These are phyloP conservation scores for Umbelopsis sp. DNA, from an alignment of 192 early-diverging fungal genomes.

Conservation along the genomic window DNA sequence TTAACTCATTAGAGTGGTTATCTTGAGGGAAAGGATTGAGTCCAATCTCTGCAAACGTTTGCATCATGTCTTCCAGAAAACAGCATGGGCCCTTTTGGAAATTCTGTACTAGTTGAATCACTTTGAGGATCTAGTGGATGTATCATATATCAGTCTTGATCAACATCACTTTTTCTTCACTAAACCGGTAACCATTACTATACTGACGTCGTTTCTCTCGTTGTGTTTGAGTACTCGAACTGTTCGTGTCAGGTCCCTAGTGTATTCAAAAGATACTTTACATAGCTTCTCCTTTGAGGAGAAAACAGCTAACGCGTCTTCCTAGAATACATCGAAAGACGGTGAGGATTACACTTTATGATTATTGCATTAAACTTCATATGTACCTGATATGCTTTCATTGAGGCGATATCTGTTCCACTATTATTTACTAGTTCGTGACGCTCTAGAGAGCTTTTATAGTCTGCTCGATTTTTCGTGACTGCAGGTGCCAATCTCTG, in stretches of 20 bases:
- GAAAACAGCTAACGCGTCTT: not conserved
- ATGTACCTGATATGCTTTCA: not conserved
- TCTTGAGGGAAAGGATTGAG: not conserved
- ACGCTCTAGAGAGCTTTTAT: not conserved
- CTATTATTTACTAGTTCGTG: not conserved
- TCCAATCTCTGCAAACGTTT: not conserved
- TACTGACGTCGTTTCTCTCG: not conserved
- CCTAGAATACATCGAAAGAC: not conserved
- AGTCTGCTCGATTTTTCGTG: not conserved
- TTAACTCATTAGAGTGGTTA: not conserved
- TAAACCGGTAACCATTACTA: not conserved
- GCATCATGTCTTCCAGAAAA: not conserved
- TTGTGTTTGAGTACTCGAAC: not conserved
- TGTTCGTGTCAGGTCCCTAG: not conserved
- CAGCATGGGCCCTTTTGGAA: not conserved
- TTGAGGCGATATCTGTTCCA: not conserved
- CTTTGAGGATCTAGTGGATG: not conserved
- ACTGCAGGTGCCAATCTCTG: not conserved
- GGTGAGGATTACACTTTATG: not conserved
- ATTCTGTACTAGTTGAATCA: not conserved
- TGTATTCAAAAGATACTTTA: not conserved
- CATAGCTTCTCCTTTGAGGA: constrained; percentile 6
- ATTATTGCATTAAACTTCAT: not conserved
- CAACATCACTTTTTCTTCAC: not conserved
- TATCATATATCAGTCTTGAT: not conserved